Evolutionary conservation across 1,139 yeast genomes (phyloP).

Genomic region (Yamadazyma kanchanaburiensis): DNA sequence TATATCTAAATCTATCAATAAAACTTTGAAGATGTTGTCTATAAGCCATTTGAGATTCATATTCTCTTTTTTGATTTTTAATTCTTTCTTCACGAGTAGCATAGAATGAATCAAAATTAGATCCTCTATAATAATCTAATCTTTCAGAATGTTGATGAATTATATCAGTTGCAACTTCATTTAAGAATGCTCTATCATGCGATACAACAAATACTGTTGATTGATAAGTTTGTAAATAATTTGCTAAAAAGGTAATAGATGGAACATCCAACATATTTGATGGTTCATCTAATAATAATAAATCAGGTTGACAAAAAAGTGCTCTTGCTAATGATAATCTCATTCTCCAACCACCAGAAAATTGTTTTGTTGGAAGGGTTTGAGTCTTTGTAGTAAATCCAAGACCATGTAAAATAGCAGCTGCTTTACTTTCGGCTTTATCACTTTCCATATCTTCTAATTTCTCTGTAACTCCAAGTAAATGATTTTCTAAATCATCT

Average conservation of each 20-base stretch:
- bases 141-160: conserved; percentile 97
- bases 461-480: conserved; percentile 77
- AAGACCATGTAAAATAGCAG: conserved; percentile 86
- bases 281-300: conserved; percentile 92
- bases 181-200: conserved; percentile 94
- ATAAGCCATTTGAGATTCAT: conserved; percentile 95
- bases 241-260: conserved; percentile 88
- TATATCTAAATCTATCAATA: conserved; percentile 93
- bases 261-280: conserved; percentile 99
- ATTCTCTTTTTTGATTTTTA: conserved; percentile 90
- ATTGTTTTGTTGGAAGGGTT: conserved; percentile 74
- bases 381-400: conserved; percentile 93
- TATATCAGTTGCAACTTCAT: conserved; percentile 97
- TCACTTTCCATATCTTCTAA: conserved; percentile 92
- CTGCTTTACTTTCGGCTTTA: conserved; percentile 96
- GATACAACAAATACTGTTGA: conserved; percentile 94
- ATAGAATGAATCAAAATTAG: conserved; percentile 89
- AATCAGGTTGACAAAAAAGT: conserved; percentile 93
- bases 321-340: conserved; percentile 98
- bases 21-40: conserved; percentile 90
- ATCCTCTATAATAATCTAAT: conserved; percentile 91
- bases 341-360: conserved; percentile 99
- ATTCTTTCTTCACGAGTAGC: conserved; percentile 93
- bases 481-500: conserved; percentile 74
- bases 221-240: conserved; percentile 84